A percentile compares a stretch with the other conserved stretches of the same genome.
Evolutionary conservation across 306 rosid species (phyloP).

Genomic region (Citrullus colocynthis): DNA sequence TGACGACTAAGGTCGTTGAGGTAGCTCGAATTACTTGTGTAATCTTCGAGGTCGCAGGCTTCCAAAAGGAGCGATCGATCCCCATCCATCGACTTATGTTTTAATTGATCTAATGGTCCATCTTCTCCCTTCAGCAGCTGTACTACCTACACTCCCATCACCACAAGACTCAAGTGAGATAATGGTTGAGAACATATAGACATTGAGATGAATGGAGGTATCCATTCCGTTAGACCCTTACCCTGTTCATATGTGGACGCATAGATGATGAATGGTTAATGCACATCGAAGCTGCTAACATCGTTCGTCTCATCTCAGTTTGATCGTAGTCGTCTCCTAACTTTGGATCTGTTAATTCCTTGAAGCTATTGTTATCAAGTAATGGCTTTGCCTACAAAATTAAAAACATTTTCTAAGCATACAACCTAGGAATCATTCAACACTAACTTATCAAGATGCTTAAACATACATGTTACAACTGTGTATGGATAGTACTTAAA

Average conservation of each 20-base stretch:
- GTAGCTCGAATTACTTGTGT: slow-evolving; percentile 62
- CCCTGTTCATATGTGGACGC: slow-evolving; percentile 74
- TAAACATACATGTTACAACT: neutral
- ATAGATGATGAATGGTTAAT: slow-evolving; percentile 49
- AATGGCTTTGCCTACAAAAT: slow-evolving; percentile 64
- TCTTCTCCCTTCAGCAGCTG: slow-evolving; percentile 54
- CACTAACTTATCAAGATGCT: neutral
- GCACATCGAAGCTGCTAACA: slow-evolving; percentile 74
- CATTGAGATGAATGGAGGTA: neutral
- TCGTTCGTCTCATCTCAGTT: slow-evolving; percentile 43
- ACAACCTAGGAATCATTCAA: neutral
- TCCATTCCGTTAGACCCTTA: neutral
- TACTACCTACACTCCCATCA: slow-evolving; percentile 27
- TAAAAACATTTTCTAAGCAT: neutral
- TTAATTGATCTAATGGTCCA: slow-evolving; percentile 18
- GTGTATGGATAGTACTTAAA: neutral
- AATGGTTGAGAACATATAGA: neutral
- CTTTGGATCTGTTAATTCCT: slow-evolving; percentile 65
- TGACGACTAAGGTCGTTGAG: slow-evolving; percentile 74
- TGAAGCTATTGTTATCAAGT: slow-evolving; percentile 36
- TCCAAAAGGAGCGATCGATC: slow-evolving; percentile 36
- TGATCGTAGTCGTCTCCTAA: slow-evolving; percentile 41
- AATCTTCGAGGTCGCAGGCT: slow-evolving; percentile 74
- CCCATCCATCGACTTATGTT: slow-evolving; percentile 13
- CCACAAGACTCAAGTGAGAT: neutral